Evolutionary conservation across 2,329 filamentous ascomycete genomes (phyloP).

Genomic region (Arachnomyces sp.): DNA sequence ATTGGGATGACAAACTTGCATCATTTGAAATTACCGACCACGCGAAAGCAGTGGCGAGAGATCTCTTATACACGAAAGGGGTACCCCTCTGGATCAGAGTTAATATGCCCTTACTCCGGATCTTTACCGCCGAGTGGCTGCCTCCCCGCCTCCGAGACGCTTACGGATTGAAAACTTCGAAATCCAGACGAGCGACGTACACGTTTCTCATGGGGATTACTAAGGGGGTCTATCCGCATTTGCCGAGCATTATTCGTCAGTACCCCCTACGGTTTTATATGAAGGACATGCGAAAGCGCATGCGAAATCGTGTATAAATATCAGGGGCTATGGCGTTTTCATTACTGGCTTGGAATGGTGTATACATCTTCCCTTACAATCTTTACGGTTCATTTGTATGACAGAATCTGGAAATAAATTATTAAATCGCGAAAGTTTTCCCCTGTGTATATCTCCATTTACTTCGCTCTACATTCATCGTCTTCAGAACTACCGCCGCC

Average conservation of each 20-base stretch:
- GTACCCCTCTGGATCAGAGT: constrained; percentile 20
- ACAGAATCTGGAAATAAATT: too few species aligned
- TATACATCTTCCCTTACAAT: too few species aligned
- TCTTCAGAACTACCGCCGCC: too few species aligned
- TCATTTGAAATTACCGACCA: constrained; percentile 26
- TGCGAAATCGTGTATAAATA: constrained; percentile 4
- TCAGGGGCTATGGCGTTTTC: too few species aligned
- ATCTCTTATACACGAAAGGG: constrained; percentile 22
- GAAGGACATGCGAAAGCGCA: constrained; percentile 24
- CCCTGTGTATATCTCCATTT: too few species aligned
- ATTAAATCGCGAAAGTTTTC: too few species aligned
- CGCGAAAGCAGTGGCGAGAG: constrained; percentile 20
- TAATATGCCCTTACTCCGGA: constrained; percentile 20
- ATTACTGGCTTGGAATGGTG: too few species aligned
- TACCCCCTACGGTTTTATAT: constrained; percentile 23
- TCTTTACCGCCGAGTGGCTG: constrained; percentile 24
- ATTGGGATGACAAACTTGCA: constrained; percentile 31
- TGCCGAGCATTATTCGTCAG: constrained; percentile 20
- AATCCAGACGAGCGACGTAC: constrained; percentile 13
- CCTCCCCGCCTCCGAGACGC: constrained; percentile 20
- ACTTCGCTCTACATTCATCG: too few species aligned
- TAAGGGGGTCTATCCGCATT: constrained; percentile 16
- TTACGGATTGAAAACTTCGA: constrained; percentile 20
- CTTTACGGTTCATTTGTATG: too few species aligned
- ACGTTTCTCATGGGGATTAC: constrained; percentile 14